phyloP scores from a whole-genome alignment of 2,329 filamentous ascomycete genomes.

The Trichoderma cornu-damae region DNA sequence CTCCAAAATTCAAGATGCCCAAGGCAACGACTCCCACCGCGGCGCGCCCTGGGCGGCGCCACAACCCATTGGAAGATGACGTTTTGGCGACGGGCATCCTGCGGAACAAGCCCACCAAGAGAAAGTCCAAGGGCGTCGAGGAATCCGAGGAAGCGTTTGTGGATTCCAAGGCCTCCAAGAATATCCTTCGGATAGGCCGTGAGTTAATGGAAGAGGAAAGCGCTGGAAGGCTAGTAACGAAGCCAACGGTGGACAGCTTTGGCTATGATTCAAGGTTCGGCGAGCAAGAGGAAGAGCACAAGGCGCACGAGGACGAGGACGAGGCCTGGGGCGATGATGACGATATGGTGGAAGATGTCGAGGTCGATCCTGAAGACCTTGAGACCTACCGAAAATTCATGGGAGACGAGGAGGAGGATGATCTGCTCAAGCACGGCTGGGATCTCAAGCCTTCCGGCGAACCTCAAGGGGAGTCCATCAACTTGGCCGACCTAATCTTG shows the following conservation, averaged over 20 bases:
- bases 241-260: slow-evolving; percentile 52
- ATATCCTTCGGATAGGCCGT: slow-evolving; percentile 84
- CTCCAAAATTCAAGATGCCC: slow-evolving; percentile 57
- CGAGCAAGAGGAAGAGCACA: slow-evolving; percentile 44
- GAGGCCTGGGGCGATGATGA: slow-evolving; percentile 77
- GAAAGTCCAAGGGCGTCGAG: slow-evolving; percentile 57
- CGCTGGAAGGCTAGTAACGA: slow-evolving; percentile 39
- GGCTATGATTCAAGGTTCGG: slow-evolving; percentile 73
- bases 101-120: slow-evolving; percentile 69
- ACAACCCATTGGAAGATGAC: slow-evolving; percentile 90
- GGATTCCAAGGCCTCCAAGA: slow-evolving; percentile 80
- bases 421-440: slow-evolving; percentile 64
- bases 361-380: slow-evolving; percentile 83
- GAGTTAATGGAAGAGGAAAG: slow-evolving; percentile 79
- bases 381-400: slow-evolving; percentile 90
- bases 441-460: slow-evolving; percentile 43
- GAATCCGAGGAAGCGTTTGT: slow-evolving; percentile 67
- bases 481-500: slow-evolving; percentile 87
- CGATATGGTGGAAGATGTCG: slow-evolving; percentile 63
- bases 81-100: slow-evolving; percentile 65
- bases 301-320: slow-evolving; percentile 46
- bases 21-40: slow-evolving; percentile 63
- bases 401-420: slow-evolving; percentile 65
- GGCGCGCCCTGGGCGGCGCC: slow-evolving; percentile 59
- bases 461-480: slow-evolving; percentile 55